These are phyloP conservation scores for Fusarium robinianum DNA, from an alignment of 2,329 filamentous ascomycete genomes.

Conservation along the genomic window DNA sequence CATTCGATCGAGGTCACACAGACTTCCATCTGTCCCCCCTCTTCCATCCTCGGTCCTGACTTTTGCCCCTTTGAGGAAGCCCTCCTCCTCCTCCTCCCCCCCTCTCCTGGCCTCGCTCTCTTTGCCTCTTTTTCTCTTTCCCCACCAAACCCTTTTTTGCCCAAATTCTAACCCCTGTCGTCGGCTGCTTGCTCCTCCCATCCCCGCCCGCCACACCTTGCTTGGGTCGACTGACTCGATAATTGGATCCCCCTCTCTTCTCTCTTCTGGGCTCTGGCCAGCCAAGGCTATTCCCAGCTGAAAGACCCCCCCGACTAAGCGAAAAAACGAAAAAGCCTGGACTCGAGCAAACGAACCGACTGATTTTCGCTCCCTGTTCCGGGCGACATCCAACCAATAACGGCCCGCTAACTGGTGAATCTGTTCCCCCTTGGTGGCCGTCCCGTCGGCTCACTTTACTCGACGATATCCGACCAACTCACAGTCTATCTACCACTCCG, in stretches of 20 bases:
- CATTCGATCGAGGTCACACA: too few species aligned
- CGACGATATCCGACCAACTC: constrained; percentile 15
- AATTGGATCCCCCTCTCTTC: constrained; percentile 19
- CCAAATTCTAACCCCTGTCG: constrained; percentile 12
- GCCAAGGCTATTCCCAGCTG: constrained; percentile 23
- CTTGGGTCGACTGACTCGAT: constrained; percentile 33
- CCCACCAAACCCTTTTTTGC: constrained; percentile 11
- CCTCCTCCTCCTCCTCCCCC: constrained; percentile 4
- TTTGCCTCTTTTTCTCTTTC: constrained; percentile 9
- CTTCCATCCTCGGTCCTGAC: too few species aligned
- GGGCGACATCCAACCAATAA: constrained; percentile 22
- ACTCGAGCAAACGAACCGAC: constrained; percentile 21
- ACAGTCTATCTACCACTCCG: too few species aligned
- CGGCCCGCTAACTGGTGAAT: constrained; percentile 2
- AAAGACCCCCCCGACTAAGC: constrained; percentile 16
- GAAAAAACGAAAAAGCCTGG: too few species aligned
- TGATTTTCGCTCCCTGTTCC: constrained; percentile 17
- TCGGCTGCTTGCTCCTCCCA: constrained; percentile 6
- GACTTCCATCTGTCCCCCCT: too few species aligned
- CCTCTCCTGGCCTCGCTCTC: constrained; percentile 1
- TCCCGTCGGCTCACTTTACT: constrained; percentile 14
- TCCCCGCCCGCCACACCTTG: constrained; percentile 22
- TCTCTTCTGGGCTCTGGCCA: constrained; percentile 24
- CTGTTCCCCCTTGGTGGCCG: too few species aligned
- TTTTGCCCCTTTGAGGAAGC: constrained; percentile 8